phyloP scores from a whole-genome alignment of 2,329 filamentous ascomycete species.

The Fusarium praegraminearum region DNA sequence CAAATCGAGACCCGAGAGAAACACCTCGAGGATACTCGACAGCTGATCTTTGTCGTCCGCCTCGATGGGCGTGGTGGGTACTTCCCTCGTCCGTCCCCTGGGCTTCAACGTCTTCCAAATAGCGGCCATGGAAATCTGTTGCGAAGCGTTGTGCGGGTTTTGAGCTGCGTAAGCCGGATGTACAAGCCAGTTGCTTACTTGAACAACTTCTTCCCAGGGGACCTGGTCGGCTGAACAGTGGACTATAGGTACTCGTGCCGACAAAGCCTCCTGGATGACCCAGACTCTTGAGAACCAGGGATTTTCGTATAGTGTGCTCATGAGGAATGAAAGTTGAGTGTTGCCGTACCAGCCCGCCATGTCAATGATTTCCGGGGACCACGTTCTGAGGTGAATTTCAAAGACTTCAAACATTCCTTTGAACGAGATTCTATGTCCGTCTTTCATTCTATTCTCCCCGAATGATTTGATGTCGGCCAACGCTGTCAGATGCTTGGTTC shows the following conservation, averaged over 20 bases:
- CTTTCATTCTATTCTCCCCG: not conserved
- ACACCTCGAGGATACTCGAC: conserved; percentile 24
- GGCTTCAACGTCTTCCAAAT: conserved; percentile 32
- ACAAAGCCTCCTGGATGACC: conserved; percentile 37
- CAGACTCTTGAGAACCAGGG: conserved; percentile 35
- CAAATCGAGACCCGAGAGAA: conserved; percentile 31
- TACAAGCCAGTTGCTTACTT: conserved; percentile 26
- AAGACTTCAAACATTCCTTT: conserved; percentile 32
- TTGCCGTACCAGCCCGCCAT: conserved; percentile 33
- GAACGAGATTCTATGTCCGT: conserved; percentile 1
- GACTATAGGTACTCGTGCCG: not conserved
- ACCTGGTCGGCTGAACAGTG: conserved; percentile 12
- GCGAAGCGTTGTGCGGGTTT: conserved; percentile 18
- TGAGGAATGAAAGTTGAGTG: conserved; percentile 22
- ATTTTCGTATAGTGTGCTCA: conserved; percentile 32
- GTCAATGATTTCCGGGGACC: conserved; percentile 24
- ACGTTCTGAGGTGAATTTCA: conserved; percentile 7
- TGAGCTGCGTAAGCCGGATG: conserved; percentile 4
- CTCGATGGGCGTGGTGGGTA: not conserved
- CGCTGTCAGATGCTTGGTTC: conserved; percentile 1
- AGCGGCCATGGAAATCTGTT: conserved; percentile 27
- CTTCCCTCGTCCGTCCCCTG: not conserved
- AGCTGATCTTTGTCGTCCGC: not conserved
- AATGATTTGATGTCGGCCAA: not conserved
- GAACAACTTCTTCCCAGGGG: conserved; percentile 25